phyloP scores from a whole-genome alignment of 371 early-diverging fungal species.

The Syncephalastrum monosporum region DNA sequence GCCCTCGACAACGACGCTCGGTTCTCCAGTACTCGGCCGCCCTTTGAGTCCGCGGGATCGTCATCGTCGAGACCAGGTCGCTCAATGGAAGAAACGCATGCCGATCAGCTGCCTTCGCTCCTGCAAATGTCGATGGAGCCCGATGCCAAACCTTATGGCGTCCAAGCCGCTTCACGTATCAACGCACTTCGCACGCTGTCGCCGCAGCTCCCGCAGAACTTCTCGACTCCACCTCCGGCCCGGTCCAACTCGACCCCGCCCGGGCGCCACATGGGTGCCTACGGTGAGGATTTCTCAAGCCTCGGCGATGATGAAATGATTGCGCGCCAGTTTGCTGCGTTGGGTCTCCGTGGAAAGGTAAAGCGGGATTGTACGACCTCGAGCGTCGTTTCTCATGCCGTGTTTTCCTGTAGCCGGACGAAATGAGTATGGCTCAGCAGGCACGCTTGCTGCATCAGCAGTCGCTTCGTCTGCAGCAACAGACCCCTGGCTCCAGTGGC shows the following conservation, averaged over 20 bases:
- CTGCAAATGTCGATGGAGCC: slow-evolving; percentile 8
- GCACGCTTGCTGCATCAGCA: slow-evolving; percentile 12
- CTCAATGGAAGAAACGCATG: background rate
- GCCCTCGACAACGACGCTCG: slow-evolving; percentile 23
- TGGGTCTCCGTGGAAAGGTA: too few species aligned
- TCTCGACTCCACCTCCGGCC: slow-evolving; percentile 28
- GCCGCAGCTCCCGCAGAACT: slow-evolving; percentile 30
- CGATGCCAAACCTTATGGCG: background rate
- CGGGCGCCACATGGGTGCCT: slow-evolving; percentile 11
- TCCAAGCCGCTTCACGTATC: background rate
- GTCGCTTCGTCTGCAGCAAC: slow-evolving; percentile 5
- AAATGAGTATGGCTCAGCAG: slow-evolving; percentile 13
- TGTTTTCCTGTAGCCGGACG: slow-evolving; percentile 1
- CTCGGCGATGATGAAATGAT: background rate
- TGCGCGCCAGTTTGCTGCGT: too few species aligned
- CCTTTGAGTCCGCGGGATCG: slow-evolving; percentile 1
- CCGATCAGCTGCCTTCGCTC: slow-evolving; percentile 13
- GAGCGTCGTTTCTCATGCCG: slow-evolving; percentile 1
- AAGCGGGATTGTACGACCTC: too few species aligned
- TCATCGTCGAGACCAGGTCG: background rate
- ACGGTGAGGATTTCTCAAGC: background rate
- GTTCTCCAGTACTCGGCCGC: too few species aligned
- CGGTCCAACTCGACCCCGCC: slow-evolving; percentile 54
- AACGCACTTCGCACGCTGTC: slow-evolving; percentile 22
- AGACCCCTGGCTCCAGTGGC: background rate